Conservation (phyloP, 2,329 filamentous ascomycete genomes). For the Cadophora sp. region DNA sequence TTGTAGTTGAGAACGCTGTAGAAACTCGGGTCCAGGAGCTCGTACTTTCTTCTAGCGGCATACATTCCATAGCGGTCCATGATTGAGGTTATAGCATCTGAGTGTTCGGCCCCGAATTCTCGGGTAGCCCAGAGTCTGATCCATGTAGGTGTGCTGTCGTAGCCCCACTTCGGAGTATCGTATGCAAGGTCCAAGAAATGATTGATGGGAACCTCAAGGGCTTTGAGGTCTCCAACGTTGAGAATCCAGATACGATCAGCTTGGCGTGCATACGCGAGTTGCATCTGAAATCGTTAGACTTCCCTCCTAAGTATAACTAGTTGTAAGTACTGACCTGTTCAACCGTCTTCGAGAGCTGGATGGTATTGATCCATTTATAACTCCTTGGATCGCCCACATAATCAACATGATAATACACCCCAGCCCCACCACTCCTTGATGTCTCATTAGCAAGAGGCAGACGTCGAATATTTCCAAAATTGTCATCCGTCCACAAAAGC, state of each 20-base stretch:
- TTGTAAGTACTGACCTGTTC: conserved; percentile 51
- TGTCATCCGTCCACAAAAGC: conserved; percentile 73
- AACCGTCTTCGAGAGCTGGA: conserved; percentile 68
- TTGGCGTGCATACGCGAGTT: conserved; percentile 63
- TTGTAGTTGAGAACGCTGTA: conserved; percentile 70
- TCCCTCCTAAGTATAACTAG: neutral
- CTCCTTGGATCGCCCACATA: conserved; percentile 56
- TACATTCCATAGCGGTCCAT: conserved; percentile 62
- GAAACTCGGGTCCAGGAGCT: conserved; percentile 63
- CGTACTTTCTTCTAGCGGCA: conserved; percentile 66
- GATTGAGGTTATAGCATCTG: conserved; percentile 56
- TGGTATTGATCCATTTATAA: conserved; percentile 70
- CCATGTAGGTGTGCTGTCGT: conserved; percentile 62
- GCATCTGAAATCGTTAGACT: conserved; percentile 54
- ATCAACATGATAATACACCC: conserved; percentile 67
- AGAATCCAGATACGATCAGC: conserved; percentile 63
- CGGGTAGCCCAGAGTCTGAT: conserved; percentile 61
- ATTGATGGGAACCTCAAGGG: conserved; percentile 66
- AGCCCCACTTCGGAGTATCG: conserved; percentile 62
- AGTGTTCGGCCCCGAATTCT: conserved; percentile 59
- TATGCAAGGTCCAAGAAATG: conserved; percentile 75
- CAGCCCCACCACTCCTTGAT: conserved; percentile 64
- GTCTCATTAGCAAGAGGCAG: conserved; percentile 67
- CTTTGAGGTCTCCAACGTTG: conserved; percentile 70
- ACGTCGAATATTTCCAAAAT: conserved; percentile 69